Evolutionary conservation across 805 yeast genomes (phyloP), one percentile per base, ranked within the genome.

Genomic region (Trichomonascus vanleenenianus): DNA sequence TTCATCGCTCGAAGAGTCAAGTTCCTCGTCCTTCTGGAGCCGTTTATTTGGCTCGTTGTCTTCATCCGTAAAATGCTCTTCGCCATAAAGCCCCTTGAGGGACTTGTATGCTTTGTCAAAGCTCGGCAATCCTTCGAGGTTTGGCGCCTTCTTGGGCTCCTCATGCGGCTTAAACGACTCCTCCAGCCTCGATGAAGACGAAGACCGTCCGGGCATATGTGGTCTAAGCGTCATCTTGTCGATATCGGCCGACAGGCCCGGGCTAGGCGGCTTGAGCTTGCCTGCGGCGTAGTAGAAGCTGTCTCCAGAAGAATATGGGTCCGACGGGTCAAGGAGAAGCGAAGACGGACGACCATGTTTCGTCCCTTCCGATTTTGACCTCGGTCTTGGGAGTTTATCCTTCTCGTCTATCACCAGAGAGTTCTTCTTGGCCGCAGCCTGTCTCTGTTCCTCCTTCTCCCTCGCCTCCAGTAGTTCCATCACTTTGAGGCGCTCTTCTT

Each of bases 401-500:
- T 22, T 8, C 27, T 22, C 27, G 4, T 22, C 27, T 22, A 22
- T 22, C 27, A 22, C 7, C 4, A 8, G 27, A 4, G 27, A 22
- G 27, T 8, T 22, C 27, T 22, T 22, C 27, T 22, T 22, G 27
- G 27, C 27, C n/a, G n/a, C n/a, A n/a, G n/a, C n/a, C n/a, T n/a
- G n/a, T 19, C 7, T 22, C 16, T 27, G 32, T 42, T 22, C 16
- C 33, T 35, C 3, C 37, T 35, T 11, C 31, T 48, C 39, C 39
- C 39, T 6, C 38, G 32, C 27, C 41, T 49, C 55, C 27, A 50
- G 45, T 33, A 50, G 25, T 27, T 45, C 43, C 40, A 52, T 20
- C 15, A 54, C 54, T 9, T 34, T 42, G 37, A 45, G 48, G 16
- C 59, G 49, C 19, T 55, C 59, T 37, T 56, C 60, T 43, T 56